Evolutionary conservation across 805 yeast species (phyloP), one percentile per base, ranked within the genome.

Genomic region (Starmerella vitae): DNA sequence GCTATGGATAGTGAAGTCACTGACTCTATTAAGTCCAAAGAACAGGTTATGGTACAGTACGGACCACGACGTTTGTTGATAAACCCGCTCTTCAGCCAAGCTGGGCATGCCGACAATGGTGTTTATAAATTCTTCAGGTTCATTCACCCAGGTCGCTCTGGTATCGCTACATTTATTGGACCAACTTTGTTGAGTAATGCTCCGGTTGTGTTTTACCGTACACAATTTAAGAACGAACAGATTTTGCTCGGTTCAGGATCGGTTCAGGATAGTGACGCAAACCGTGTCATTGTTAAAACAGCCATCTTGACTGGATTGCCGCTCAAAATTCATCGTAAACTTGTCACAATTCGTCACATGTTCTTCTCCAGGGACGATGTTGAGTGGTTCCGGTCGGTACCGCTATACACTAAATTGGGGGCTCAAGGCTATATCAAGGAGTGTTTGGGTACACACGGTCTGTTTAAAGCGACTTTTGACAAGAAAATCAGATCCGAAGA

Each of bases 371-470:
- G 82, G 9, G 83, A 80, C 34, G 99, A 91, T 57, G 80, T 93
- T 49, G 72, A 72, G 48, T 81, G 81, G 74, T 91, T 78, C 71
- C 82, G 81, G 62, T 78, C 86, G 4, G 79, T 91, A 49, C 97
- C 97, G 31, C 64, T 91, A 44, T 91, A 84, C 61, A 86, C 97
- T 30, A 84, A 82, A 59, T 70, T 77, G 52, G 99, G 98, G 36
- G 76, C 96, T 60, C 70, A 85, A 17, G 99, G 99, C 39, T 80
- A 80, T 60, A 88, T 93, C 58, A 88, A 83, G 61, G 96, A 88
- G 59, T 74, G 86, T 56, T 68, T 91, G 65, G 99, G 99, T 63
- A 91, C 98, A 2, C 98, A 91, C 58, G 99, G 99, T 47, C 84
- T 88, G 66, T 86, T 79, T 72, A 91, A 91, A 64, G 94, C 96